Percentiles rank a stretch among this genome's conserved stretches.
Evolutionary conservation across 306 rosid genomes (phyloP).

Genomic region (Arachis stenosperma): DNA sequence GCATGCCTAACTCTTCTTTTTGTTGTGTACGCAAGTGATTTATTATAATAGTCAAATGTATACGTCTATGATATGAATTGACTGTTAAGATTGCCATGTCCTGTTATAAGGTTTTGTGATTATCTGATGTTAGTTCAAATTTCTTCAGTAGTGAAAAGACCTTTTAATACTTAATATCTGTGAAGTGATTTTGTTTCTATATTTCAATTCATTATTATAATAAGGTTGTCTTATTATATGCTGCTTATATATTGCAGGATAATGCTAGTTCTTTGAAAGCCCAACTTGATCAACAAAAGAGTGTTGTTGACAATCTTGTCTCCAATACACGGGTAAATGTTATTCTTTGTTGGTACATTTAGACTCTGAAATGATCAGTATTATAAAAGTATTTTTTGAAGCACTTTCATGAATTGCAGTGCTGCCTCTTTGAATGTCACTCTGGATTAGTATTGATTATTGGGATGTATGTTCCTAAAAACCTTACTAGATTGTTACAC

Average conservation of each 20-base stretch:
- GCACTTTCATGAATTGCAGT: slow-evolving; percentile 17
- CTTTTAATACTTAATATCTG: slow-evolving; percentile 20
- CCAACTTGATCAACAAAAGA: slow-evolving; percentile 97
- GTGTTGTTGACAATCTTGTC: slow-evolving; percentile 92
- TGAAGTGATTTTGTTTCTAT: slow-evolving; percentile 20
- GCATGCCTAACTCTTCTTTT: slow-evolving; percentile 1
- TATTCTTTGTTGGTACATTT: slow-evolving; percentile 16
- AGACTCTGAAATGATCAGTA: slow-evolving; percentile 2
- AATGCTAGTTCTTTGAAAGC: slow-evolving; percentile 85
- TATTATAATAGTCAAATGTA: slow-evolving; percentile 8
- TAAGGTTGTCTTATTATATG: slow-evolving; percentile 12
- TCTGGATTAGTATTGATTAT: slow-evolving; percentile 29
- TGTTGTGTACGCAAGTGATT: not conserved
- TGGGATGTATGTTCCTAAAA: not conserved
- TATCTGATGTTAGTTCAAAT: slow-evolving; percentile 27
- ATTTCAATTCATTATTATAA: not conserved
- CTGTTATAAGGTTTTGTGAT: slow-evolving; percentile 30
- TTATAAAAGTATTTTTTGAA: slow-evolving; percentile 13
- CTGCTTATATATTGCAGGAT: slow-evolving; percentile 64
- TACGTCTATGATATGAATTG: slow-evolving; percentile 26
- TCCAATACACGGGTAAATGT: slow-evolving; percentile 79
- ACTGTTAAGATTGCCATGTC: slow-evolving; percentile 11
- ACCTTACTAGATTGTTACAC: slow-evolving; percentile 23
- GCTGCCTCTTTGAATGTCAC: slow-evolving; percentile 6
- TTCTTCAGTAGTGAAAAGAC: slow-evolving; percentile 16